Evolutionary conservation across 2,329 filamentous ascomycete species (phyloP).

Genomic region (Penicillium griseofulvum): DNA sequence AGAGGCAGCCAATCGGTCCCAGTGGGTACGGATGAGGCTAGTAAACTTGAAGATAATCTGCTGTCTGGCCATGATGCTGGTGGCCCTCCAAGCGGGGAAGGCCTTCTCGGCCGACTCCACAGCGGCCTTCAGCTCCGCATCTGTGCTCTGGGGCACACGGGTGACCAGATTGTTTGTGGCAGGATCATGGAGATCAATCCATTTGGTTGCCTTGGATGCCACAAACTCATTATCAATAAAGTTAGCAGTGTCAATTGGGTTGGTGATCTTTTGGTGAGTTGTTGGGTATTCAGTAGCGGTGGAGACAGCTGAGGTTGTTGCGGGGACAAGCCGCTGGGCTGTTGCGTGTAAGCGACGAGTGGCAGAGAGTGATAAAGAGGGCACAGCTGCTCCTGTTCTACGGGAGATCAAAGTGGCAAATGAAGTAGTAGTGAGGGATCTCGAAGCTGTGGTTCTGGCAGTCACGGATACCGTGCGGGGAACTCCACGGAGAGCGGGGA

Average conservation of each 20-base stretch:
- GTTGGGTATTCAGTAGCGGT: slow-evolving; percentile 56
- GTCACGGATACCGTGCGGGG: slow-evolving; percentile 35
- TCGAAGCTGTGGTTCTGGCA: slow-evolving; percentile 26
- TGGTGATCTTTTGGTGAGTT: slow-evolving; percentile 54
- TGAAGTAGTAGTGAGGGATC: slow-evolving; percentile 27
- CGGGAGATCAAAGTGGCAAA: slow-evolving; percentile 18
- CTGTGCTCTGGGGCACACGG: slow-evolving; percentile 63
- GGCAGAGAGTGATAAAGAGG: slow-evolving; percentile 26
- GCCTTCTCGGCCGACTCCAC: slow-evolving; percentile 63
- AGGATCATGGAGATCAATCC: slow-evolving; percentile 64
- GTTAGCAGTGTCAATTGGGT: slow-evolving; percentile 59
- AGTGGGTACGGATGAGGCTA: slow-evolving; percentile 61
- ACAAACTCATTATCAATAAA: slow-evolving; percentile 65
- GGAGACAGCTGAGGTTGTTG: slow-evolving; percentile 50
- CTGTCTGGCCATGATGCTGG: slow-evolving; percentile 59
- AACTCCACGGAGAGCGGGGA: slow-evolving; percentile 41
- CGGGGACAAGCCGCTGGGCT: slow-evolving; percentile 50
- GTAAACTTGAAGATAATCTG: slow-evolving; percentile 68
- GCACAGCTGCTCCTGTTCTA: slow-evolving; percentile 11
- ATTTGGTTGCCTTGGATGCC: slow-evolving; percentile 56
- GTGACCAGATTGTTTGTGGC: slow-evolving; percentile 67
- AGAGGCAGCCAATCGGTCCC: slow-evolving; percentile 63
- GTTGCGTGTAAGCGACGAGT: slow-evolving; percentile 52
- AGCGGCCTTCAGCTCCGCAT: slow-evolving; percentile 60
- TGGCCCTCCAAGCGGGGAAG: slow-evolving; percentile 61